A percentile compares a stretch with the other conserved stretches of the same genome.
Evolutionary conservation across 1,284 basidiomycete species (phyloP).

Genomic region (Heterobasidion occidentale): DNA sequence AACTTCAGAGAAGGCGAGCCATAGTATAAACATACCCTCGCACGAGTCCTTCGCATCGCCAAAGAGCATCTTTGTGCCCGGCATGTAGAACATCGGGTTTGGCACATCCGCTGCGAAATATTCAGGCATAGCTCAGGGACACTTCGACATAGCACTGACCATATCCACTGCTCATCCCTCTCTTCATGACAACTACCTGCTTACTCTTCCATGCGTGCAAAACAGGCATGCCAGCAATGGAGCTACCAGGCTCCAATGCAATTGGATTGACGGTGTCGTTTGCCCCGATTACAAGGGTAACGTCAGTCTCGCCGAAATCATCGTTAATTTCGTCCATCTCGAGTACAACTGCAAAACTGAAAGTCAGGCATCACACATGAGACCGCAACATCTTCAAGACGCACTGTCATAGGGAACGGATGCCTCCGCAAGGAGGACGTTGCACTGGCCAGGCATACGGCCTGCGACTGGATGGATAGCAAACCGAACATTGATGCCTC

Average conservation of each 20-base stretch:
- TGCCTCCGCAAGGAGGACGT: constrained; percentile 80
- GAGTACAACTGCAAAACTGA: constrained; percentile 51
- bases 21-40: constrained; percentile 49
- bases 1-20: not conserved
- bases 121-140: not conserved
- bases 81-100: constrained; percentile 87
- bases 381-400: constrained; percentile 16
- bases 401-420: constrained; percentile 83
- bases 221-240: constrained; percentile 86
- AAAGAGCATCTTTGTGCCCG: constrained; percentile 81
- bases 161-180: constrained; percentile 79
- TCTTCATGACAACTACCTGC: constrained; percentile 85
- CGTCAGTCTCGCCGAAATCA: constrained; percentile 78
- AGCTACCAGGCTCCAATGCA: constrained; percentile 75
- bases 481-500: constrained; percentile 62
- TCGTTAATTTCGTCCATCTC: constrained; percentile 93
- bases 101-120: constrained; percentile 65
- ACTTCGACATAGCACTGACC: constrained; percentile 32
- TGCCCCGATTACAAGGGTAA: constrained; percentile 81
- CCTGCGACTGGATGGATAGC: constrained; percentile 36
- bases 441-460: constrained; percentile 83
- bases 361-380: not conserved
- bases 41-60: constrained; percentile 84
- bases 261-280: constrained; percentile 89
- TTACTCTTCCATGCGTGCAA: constrained; percentile 88